These are phyloP conservation scores for Przewalskia tangutica DNA, from an alignment of 257 asterid genomes.

Conservation along the genomic window DNA sequence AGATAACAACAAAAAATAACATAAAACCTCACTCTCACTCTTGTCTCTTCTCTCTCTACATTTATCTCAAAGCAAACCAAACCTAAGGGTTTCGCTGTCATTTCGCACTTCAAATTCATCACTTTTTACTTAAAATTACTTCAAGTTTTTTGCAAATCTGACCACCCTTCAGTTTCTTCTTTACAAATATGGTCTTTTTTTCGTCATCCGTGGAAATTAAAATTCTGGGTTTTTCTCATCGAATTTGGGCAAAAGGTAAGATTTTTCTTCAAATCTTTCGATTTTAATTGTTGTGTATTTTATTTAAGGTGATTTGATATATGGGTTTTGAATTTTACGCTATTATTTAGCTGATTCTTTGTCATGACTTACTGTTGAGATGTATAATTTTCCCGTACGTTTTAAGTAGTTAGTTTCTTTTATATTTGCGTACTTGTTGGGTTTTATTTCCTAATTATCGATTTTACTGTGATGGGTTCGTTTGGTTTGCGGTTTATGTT, in stretches of 20 bases:
- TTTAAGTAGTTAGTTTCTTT: neutral
- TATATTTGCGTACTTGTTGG: neutral
- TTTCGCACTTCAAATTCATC: neutral
- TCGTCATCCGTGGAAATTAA: neutral
- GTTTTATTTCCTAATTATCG: no score
- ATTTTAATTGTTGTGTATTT: neutral
- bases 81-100: slow-evolving; percentile 3
- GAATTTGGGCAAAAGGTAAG: neutral
- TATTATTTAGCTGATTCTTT: neutral
- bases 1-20: neutral
- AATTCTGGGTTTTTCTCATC: neutral
- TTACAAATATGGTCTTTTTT: neutral
- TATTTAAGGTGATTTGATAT: neutral
- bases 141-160: neutral
- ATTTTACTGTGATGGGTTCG: neutral
- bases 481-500: neutral
- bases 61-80: neutral
- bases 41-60: neutral
- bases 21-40: neutral
- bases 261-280: neutral
- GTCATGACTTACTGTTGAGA: neutral
- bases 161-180: neutral
- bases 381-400: neutral
- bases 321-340: neutral
- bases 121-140: neutral